Conservation (phyloP, 306 rosid genomes). For the barrel medic (Medicago truncatula) region DNA sequence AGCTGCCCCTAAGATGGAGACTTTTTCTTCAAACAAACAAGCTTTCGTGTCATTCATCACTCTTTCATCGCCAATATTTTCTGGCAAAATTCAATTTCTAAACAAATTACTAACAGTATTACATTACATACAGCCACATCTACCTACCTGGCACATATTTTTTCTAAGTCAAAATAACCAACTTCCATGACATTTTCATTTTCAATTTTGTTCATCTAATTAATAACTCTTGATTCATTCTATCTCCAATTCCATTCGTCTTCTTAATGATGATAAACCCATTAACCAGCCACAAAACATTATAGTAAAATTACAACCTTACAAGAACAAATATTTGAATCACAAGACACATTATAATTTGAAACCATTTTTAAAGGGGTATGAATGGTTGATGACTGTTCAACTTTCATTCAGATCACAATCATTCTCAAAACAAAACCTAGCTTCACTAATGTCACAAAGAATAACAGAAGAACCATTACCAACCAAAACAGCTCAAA, state of each 20-base stretch:
- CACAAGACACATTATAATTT: not conserved
- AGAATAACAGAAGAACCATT: constrained; percentile 66
- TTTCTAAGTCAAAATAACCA: not conserved
- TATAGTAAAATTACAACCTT: not conserved
- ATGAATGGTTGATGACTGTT: constrained; percentile 54
- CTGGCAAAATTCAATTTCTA: not conserved
- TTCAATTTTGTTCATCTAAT: not conserved
- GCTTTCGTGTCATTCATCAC: constrained; percentile 12
- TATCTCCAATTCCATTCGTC: not conserved
- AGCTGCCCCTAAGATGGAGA: not conserved
- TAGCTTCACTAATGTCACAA: constrained; percentile 58
- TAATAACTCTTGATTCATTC: not conserved
- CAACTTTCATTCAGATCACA: constrained; percentile 59
- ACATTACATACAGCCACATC: not conserved
- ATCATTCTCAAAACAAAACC: constrained; percentile 44
- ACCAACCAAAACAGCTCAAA: constrained; percentile 65
- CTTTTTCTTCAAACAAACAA: constrained; percentile 11
- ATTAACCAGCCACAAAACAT: not conserved
- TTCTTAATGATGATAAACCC: not conserved
- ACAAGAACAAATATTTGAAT: not conserved
- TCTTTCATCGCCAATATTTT: constrained; percentile 13
- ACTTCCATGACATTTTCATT: not conserved
- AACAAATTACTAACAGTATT: not conserved
- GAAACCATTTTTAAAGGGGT: not conserved
- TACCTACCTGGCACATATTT: not conserved